phyloP scores from a whole-genome alignment of 108 stramenopile species.

The Schizochytrium sp. region DNA sequence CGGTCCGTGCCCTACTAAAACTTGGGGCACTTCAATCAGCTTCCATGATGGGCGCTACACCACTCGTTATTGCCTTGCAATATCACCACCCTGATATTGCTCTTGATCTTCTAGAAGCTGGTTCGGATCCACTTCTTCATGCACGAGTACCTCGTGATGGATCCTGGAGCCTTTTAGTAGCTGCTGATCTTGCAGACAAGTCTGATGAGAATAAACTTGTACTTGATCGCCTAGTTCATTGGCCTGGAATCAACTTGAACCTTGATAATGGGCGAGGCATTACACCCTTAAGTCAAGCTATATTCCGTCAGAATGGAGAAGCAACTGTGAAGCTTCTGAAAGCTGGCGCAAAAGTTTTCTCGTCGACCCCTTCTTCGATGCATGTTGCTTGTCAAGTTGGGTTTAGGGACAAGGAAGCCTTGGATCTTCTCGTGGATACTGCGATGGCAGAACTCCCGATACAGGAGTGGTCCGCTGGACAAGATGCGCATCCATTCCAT shows the following conservation, averaged over 20 bases:
- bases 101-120: not conserved
- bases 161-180: conserved; percentile 12
- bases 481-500: not conserved
- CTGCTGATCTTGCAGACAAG: not conserved
- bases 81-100: conserved; percentile 39
- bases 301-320: not conserved
- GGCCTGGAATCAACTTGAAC: not conserved
- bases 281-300: not conserved
- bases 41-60: conserved; percentile 46
- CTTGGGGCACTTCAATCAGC: conserved; percentile 19
- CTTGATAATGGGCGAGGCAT: not conserved
- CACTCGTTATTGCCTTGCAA: conserved; percentile 27
- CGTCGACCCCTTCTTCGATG: not conserved
- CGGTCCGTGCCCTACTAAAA: not conserved
- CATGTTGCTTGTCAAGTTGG: conserved; percentile 16
- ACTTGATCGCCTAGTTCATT: not conserved
- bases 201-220: not conserved
- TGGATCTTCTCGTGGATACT: not conserved
- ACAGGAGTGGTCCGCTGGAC: not conserved
- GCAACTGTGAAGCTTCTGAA: not conserved
- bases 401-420: no score
- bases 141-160: conserved; percentile 43
- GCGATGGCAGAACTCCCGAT: not conserved
- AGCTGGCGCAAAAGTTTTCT: not conserved
- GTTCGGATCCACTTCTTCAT: not conserved